Conservation (phyloP, 257 asterid species). For the Penstemon davidsonii region DNA sequence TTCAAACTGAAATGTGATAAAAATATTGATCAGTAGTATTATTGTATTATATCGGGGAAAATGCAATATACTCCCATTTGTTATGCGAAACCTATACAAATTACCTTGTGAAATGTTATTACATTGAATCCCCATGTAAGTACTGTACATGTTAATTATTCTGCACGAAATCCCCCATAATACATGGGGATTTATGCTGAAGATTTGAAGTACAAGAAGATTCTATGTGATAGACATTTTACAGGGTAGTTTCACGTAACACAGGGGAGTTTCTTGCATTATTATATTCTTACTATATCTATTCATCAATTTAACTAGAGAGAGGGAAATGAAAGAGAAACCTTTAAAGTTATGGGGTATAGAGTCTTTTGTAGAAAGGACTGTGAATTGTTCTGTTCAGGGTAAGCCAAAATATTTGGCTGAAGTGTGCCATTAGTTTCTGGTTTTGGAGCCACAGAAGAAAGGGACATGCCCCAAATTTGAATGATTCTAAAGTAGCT, state of each 20-base stretch:
- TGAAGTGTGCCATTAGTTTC: slow-evolving; percentile 36
- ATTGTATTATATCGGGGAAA: neutral
- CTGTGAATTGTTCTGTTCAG: slow-evolving; percentile 44
- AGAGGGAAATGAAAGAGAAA: slow-evolving; percentile 31
- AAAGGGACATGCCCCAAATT: slow-evolving; percentile 57
- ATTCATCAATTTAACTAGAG: neutral
- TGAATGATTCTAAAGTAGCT: slow-evolving; percentile 18
- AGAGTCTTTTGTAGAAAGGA: slow-evolving; percentile 51
- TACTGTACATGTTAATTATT: no score
- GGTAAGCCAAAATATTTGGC: slow-evolving; percentile 34
- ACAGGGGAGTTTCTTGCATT: no score
- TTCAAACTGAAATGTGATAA: slow-evolving; percentile 63
- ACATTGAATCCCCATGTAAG: no score
- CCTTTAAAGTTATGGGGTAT: slow-evolving; percentile 76
- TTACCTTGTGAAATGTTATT: no score
- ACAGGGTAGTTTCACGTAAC: no score
- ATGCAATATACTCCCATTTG: no score
- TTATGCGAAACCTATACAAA: no score
- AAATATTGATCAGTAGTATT: slow-evolving; percentile 16
- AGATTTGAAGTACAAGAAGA: no score
- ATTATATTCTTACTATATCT: neutral
- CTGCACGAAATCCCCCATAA: no score
- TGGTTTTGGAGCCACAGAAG: slow-evolving; percentile 59
- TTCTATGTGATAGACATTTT: no score
- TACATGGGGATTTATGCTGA: no score